phyloP scores from a whole-genome alignment of 1,284 basidiomycete genomes.

The Malassezia globosa region DNA sequence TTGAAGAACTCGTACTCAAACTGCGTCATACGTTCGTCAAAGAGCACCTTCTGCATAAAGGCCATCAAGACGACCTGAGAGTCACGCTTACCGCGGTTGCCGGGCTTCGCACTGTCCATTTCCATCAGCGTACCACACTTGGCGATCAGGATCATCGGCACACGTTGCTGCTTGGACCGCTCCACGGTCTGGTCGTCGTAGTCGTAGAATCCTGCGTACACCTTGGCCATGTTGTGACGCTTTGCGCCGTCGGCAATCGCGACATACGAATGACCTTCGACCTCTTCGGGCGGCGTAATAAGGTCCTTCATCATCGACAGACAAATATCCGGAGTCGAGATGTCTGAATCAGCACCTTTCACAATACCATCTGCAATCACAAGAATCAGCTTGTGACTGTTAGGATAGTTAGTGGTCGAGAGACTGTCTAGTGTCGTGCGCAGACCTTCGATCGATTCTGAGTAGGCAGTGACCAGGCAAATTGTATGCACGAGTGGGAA shows the following conservation, averaged over 20 bases:
- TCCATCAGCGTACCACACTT: conserved; percentile 65
- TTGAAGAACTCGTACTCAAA: conserved; percentile 52
- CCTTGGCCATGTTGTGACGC: conserved; percentile 97
- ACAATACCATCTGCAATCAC: conserved; percentile 98
- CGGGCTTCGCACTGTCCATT: conserved; percentile 76
- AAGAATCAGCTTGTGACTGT: conserved; percentile 89
- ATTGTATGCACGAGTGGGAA: conserved; percentile 90
- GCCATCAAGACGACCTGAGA: conserved; percentile 64
- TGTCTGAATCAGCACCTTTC: conserved; percentile 57
- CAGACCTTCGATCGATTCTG: conserved; percentile 89
- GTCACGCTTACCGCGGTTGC: conserved; percentile 97
- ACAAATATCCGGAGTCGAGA: conserved; percentile 68
- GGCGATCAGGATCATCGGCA: conserved; percentile 86
- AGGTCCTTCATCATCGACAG: conserved; percentile 96
- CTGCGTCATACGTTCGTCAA: conserved; percentile 50
- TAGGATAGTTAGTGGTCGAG: conserved; percentile 95
- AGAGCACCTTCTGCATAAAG: conserved; percentile 51
- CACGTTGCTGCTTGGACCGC: conserved; percentile 84
- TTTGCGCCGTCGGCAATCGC: conserved; percentile 98
- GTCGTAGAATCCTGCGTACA: conserved; percentile 92
- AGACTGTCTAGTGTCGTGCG: conserved; percentile 94
- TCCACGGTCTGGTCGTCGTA: conserved; percentile 90
- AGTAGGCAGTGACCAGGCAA: conserved; percentile 95
- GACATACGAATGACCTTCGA: conserved; percentile 90
- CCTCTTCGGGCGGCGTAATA: conserved; percentile 67